Evolutionary conservation across 352 stramenopile species (phyloP).

Genomic region (Globisporangium iwayamae): DNA sequence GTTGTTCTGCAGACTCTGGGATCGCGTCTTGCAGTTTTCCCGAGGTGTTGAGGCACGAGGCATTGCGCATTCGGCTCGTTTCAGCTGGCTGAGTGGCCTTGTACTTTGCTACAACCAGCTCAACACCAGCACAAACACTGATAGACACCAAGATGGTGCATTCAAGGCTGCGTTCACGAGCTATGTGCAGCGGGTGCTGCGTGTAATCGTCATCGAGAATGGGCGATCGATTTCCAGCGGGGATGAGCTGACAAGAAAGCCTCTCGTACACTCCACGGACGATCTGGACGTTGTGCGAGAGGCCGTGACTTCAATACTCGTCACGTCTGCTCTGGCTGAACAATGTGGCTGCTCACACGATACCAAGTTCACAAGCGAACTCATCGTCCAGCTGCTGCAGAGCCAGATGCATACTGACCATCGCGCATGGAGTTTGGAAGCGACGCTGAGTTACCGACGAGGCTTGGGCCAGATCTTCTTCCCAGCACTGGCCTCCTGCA

Average conservation of each 20-base stretch:
- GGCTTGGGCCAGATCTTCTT: constrained; percentile 35
- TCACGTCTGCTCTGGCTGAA: constrained; percentile 3
- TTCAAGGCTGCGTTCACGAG: constrained; percentile 27
- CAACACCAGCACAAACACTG: neutral
- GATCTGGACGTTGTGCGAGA: constrained; percentile 23
- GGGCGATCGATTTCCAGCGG: constrained; percentile 35
- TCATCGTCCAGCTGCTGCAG: constrained; percentile 24
- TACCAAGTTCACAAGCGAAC: constrained; percentile 18
- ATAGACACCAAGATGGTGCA: neutral
- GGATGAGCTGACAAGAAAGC: constrained; percentile 4
- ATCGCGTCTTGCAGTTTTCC: constrained; percentile 9
- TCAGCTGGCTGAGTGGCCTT: constrained; percentile 5
- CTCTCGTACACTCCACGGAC: constrained; percentile 18
- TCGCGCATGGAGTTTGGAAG: constrained; percentile 5
- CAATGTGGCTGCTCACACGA: neutral
- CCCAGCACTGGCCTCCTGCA: constrained; percentile 19
- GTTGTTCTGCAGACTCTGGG: constrained; percentile 11
- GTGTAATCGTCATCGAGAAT: constrained; percentile 23
- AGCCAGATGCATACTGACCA: neutral
- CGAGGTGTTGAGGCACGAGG: neutral
- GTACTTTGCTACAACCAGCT: neutral
- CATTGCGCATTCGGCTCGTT: neutral
- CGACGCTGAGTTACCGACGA: constrained; percentile 9
- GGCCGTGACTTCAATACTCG: constrained; percentile 23
- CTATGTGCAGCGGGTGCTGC: constrained; percentile 26